phyloP scores from a whole-genome alignment of 106 monocot species.

The Chionographis japonica region DNA sequence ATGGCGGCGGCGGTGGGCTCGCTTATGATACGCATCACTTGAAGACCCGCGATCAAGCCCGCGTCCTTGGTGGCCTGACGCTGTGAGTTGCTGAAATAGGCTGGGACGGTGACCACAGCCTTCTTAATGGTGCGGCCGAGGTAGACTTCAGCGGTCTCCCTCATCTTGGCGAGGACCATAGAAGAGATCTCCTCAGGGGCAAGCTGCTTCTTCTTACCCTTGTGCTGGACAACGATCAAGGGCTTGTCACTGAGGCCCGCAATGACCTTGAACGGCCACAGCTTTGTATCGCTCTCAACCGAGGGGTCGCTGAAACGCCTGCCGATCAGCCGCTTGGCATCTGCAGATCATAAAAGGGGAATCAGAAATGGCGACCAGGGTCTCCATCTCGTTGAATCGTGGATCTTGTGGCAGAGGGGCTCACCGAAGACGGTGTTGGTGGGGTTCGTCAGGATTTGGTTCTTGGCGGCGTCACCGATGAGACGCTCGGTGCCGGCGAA shows the following conservation, averaged over 20 bases:
- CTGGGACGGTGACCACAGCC: constrained; percentile 48
- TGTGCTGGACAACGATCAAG: constrained; percentile 52
- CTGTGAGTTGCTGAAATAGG: constrained; percentile 45
- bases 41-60: constrained; percentile 49
- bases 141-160: constrained; percentile 49
- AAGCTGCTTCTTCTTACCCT: constrained; percentile 50
- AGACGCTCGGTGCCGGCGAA: constrained; percentile 66
- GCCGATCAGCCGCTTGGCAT: constrained; percentile 47
- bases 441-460: constrained; percentile 78
- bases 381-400: no score
- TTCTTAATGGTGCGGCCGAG: constrained; percentile 42
- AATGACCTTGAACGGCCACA: constrained; percentile 48
- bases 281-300: constrained; percentile 34
- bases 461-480: constrained; percentile 68
- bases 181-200: constrained; percentile 55
- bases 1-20: constrained; percentile 68
- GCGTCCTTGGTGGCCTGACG: constrained; percentile 56
- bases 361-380: neutral
- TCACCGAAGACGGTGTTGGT: constrained; percentile 65
- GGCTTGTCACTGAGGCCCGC: constrained; percentile 45
- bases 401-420: neutral
- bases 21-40: constrained; percentile 52
- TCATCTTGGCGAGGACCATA: constrained; percentile 59
- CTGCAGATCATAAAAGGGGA: constrained; percentile 5
- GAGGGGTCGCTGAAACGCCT: constrained; percentile 29